Evolutionary conservation across 2,329 filamentous ascomycete species (phyloP).

Genomic region (Nothophaeocryptopus gaeumannii): DNA sequence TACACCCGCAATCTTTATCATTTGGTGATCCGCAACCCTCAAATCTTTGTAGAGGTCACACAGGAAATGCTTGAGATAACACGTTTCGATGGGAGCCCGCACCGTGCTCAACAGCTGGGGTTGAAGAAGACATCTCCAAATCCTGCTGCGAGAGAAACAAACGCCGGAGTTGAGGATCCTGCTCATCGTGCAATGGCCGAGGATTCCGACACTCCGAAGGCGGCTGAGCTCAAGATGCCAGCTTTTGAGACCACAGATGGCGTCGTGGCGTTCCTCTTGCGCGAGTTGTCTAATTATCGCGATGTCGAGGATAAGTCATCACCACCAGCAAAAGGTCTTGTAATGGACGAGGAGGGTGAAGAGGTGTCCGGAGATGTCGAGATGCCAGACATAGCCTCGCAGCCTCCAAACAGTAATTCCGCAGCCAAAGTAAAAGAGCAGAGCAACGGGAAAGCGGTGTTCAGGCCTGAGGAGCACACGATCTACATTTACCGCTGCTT

Average conservation of each 20-base stretch:
- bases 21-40: constrained; percentile 75
- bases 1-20: constrained; percentile 78
- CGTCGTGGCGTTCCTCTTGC: constrained; percentile 90
- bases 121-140: constrained; percentile 45
- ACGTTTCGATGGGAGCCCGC: constrained; percentile 56
- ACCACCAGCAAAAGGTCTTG: no score
- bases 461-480: constrained; percentile 89
- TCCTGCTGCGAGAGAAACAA: constrained; percentile 25
- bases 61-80: constrained; percentile 77
- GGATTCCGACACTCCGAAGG: constrained; percentile 52
- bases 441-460: constrained; percentile 62
- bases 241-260: constrained; percentile 90
- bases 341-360: background rate
- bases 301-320: constrained; percentile 74
- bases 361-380: constrained; percentile 49
- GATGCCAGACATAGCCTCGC: constrained; percentile 42
- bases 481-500: constrained; percentile 98
- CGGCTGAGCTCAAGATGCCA: constrained; percentile 71
- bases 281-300: constrained; percentile 85
- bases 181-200: constrained; percentile 48
- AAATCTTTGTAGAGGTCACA: constrained; percentile 81
- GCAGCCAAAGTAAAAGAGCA: constrained; percentile 32
- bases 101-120: constrained; percentile 52
- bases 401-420: constrained; percentile 14
- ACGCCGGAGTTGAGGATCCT: constrained; percentile 36